phyloP scores from a whole-genome alignment of 257 asterid species.

The Solanum sitiens region DNA sequence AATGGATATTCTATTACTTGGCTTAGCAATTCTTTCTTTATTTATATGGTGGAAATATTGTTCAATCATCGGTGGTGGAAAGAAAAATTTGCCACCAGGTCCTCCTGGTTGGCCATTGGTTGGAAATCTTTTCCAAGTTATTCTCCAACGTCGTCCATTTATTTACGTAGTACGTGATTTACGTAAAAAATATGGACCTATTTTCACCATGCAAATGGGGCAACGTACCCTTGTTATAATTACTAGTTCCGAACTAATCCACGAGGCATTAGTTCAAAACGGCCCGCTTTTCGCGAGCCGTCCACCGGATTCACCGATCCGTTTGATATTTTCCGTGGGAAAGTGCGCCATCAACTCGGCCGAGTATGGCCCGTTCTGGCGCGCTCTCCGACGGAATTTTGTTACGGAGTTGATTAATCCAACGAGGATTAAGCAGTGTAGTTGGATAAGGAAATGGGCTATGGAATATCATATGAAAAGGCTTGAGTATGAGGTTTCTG shows the following conservation, averaged over 20 bases:
- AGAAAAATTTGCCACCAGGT: conserved; percentile 75
- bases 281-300: conserved; percentile 81
- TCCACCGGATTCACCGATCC: conserved; percentile 90
- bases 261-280: conserved; percentile 70
- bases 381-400: conserved; percentile 75
- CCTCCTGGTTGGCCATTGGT: conserved; percentile 98
- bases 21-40: conserved; percentile 29
- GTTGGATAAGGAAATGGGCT: conserved; percentile 87
- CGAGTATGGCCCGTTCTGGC: conserved; percentile 92
- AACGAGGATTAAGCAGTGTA: conserved; percentile 65
- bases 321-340: conserved; percentile 77
- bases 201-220: conserved; percentile 96
- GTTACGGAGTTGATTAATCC: conserved; percentile 92
- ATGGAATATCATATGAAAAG: conserved; percentile 59
- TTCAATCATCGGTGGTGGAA: conserved; percentile 26
- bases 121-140: conserved; percentile 73
- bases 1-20: conserved; percentile 28
- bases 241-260: conserved; percentile 72
- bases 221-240: conserved; percentile 68
- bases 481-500: conserved; percentile 28
- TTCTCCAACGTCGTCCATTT: conserved; percentile 76
- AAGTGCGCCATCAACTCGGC: conserved; percentile 97
- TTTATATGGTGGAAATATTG: conserved; percentile 67
- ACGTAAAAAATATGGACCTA: conserved; percentile 75
- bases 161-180: conserved; percentile 63